Evolutionary conservation across 2,329 filamentous ascomycete species (phyloP).

Genomic region (Diaporthe caulivora): DNA sequence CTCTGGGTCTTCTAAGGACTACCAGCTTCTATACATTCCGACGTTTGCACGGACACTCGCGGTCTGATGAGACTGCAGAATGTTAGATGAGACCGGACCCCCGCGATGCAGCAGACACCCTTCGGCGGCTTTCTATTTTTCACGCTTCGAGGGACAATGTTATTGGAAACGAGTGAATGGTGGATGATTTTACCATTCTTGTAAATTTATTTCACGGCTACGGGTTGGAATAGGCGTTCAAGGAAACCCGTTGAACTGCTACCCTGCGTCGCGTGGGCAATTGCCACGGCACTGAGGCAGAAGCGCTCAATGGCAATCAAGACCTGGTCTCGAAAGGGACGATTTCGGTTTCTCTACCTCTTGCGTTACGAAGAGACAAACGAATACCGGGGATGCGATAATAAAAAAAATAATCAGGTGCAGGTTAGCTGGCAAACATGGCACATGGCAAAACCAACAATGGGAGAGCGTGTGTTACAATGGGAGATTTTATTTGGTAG

Average conservation of each 20-base stretch:
- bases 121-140: not conserved
- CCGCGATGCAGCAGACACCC: constrained; percentile 1
- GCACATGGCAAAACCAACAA: constrained; percentile 8
- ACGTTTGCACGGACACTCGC: not conserved
- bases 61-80: constrained; percentile 10
- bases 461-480: constrained; percentile 28
- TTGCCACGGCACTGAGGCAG: constrained; percentile 5
- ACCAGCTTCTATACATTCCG: not conserved
- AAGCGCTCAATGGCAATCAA: not conserved
- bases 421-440: constrained; percentile 13
- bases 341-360: not conserved
- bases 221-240: constrained; percentile 37
- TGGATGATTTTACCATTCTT: constrained; percentile 33
- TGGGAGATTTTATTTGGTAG: constrained; percentile 2
- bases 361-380: constrained; percentile 17
- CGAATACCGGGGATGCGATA: constrained; percentile 16
- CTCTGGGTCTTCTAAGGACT: not conserved
- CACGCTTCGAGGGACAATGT: not conserved
- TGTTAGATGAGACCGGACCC: not conserved
- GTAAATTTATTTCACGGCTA: constrained; percentile 37
- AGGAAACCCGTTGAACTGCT: constrained; percentile 10
- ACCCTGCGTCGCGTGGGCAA: not conserved
- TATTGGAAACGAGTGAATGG: constrained; percentile 33
- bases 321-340: not conserved
- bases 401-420: constrained; percentile 15